Conservation (phyloP, 495 filamentous ascomycete species). For the Lasiosphaeriaceae sp. region DNA sequence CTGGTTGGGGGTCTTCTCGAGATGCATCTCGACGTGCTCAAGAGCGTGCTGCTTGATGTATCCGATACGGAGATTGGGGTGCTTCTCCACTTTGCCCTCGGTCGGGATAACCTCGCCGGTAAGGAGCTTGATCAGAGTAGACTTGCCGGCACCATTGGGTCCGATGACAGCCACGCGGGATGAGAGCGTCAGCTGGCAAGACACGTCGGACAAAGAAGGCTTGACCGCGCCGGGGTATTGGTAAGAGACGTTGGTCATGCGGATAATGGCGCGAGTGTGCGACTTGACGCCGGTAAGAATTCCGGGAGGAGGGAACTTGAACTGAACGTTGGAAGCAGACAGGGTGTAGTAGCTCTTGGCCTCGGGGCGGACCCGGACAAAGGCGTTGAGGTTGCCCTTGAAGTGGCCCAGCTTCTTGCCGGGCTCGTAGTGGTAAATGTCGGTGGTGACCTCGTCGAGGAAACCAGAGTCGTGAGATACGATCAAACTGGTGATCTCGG, state of each 20-base stretch:
- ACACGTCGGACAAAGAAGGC: conserved; percentile 84
- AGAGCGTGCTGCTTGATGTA: conserved; percentile 99
- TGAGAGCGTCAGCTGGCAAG: conserved; percentile 78
- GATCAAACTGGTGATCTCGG: conserved; percentile 95
- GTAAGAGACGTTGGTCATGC: conserved; percentile 88
- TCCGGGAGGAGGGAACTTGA: conserved; percentile 96
- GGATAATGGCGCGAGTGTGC: conserved; percentile 83
- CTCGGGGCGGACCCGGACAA: conserved; percentile 91
- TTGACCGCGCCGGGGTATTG: conserved; percentile 84
- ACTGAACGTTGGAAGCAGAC: conserved; percentile 81
- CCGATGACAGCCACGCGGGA: conserved; percentile 95
- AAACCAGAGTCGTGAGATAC: conserved; percentile 98
- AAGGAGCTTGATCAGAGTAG: conserved; percentile 93
- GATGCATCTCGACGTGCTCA: conserved; percentile 98
- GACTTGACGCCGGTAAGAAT: conserved; percentile 96
- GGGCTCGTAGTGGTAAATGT: conserved; percentile 98
- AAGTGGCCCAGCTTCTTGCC: conserved; percentile 93
- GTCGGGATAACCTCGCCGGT: conserved; percentile 95
- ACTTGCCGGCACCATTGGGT: conserved; percentile 96
- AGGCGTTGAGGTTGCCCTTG: conserved; percentile 88
- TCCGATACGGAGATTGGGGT: conserved; percentile 96
- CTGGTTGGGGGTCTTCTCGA: conserved; percentile 98
- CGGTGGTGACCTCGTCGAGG: conserved; percentile 93
- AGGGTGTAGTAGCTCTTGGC: conserved; percentile 98
- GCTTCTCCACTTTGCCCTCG: conserved; percentile 88